These are phyloP conservation scores for Grosmannia clavigera DNA, from an alignment of 2,329 filamentous ascomycete genomes.

Conservation along the genomic window DNA sequence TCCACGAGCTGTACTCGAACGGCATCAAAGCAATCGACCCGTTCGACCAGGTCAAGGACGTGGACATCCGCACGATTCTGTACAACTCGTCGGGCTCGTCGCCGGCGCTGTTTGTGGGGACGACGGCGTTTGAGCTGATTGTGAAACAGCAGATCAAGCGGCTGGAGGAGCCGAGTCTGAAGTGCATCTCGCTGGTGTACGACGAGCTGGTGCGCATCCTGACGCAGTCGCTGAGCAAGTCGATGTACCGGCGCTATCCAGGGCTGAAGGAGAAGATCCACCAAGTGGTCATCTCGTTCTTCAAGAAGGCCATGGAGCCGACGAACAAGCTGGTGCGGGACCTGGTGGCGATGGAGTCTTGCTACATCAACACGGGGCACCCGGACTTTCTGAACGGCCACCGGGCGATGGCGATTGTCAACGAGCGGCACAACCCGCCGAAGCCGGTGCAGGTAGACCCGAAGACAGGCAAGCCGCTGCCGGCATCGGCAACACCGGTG, in stretches of 20 bases:
- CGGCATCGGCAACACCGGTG: conserved; percentile 48
- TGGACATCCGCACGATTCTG: conserved; percentile 90
- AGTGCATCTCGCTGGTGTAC: conserved; percentile 94
- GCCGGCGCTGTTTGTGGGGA: conserved; percentile 91
- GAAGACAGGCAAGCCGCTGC: conserved; percentile 93
- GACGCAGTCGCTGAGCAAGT: conserved; percentile 76
- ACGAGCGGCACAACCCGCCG: conserved; percentile 69
- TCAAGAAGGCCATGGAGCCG: conserved; percentile 97
- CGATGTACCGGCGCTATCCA: conserved; percentile 88
- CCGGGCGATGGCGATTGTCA: conserved; percentile 94
- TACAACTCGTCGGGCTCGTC: conserved; percentile 99
- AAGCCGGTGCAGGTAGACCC: conserved; percentile 94
- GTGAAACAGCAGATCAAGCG: conserved; percentile 98
- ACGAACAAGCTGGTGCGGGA: conserved; percentile 95
- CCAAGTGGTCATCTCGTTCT: conserved; percentile 80
- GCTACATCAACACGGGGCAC: conserved; percentile 97
- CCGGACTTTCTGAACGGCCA: conserved; percentile 96
- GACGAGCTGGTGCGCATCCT: conserved; percentile 95
- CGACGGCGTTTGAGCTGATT: conserved; percentile 95
- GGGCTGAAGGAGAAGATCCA: conserved; percentile 94
- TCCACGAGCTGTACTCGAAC: conserved; percentile 96
- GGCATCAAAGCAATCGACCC: conserved; percentile 96
- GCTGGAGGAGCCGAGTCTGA: conserved; percentile 88
- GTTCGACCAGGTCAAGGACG: conserved; percentile 94
- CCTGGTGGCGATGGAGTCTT: conserved; percentile 87